Conservation (phyloP, 2,329 filamentous ascomycete species). For the Tolypocladium sp. region DNA sequence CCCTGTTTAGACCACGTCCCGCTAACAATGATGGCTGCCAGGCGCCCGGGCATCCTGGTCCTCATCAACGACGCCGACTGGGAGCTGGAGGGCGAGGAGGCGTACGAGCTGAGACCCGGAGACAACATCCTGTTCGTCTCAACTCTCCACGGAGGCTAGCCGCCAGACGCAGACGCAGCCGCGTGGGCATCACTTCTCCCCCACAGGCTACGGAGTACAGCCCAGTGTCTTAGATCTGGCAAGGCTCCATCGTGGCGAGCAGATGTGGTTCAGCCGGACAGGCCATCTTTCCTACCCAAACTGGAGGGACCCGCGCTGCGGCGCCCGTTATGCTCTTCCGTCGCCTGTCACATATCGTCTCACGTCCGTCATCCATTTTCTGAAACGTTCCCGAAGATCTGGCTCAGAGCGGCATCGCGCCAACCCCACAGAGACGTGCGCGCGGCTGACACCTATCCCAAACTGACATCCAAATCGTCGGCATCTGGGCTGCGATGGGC, state of each 20-base stretch:
- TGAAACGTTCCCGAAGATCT: background rate
- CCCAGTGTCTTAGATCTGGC: background rate
- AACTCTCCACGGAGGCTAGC: constrained; percentile 83
- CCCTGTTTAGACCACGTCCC: background rate
- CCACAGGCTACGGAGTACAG: background rate
- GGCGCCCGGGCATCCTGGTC: constrained; percentile 89
- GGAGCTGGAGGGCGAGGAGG: constrained; percentile 93
- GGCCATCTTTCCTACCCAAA: background rate
- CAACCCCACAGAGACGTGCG: background rate
- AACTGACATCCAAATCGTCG: background rate
- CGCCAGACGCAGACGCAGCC: background rate
- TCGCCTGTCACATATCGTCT: background rate
- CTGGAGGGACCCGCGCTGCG: background rate
- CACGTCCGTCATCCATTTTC: background rate
- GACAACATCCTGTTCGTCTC: constrained; percentile 96
- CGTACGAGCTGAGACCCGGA: constrained; percentile 70
- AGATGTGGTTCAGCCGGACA: background rate
- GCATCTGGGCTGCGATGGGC: background rate
- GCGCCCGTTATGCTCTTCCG: background rate
- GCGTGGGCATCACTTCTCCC: background rate
- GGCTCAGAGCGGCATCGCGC: background rate
- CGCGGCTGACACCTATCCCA: background rate
- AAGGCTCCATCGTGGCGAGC: background rate
- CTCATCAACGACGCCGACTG: constrained; percentile 97
- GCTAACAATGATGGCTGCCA: constrained; percentile 30